Base-by-base conservation (phyloP, 164 flowering plant genomes). In the Taxillus chinensis region DNA sequence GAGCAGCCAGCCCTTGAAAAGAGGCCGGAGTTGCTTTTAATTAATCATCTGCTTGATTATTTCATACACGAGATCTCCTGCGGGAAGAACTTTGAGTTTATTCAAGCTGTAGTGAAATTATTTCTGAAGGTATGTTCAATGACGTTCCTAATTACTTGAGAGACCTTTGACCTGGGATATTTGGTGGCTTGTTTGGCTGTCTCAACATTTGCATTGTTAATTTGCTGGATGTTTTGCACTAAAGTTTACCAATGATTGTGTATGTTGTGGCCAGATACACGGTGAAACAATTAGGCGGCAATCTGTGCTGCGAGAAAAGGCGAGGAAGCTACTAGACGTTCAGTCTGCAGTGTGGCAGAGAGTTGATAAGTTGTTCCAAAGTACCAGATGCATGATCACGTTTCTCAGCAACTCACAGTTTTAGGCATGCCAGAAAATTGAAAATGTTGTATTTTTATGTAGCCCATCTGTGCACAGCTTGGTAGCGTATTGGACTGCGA, bases 391-490 rank as follows among this genome's bases (percentile, higher is more conserved):
- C 75, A 80, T 91, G 95, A 78, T 95, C 38, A 73, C 87, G 27
- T 95, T 91, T 73, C 86, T 95, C 48, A 89, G 95, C 77, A 85
- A 87, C 64, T 82, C 96, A 56, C 93, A 86, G 64, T 83, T 91
- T 70, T 77, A 69, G 59, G 59, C 16, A 8, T 15, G 16, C 15
- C 38, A 4, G 16, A 37, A 10, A 39, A 8, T 48, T 48, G 9
- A 11, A 11, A 11, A 48, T 8, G 13, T 11, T 48, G 9, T 48
- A 48, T 48, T 48, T 11, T 48, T 3, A 48, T 43, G 27, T 27
- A 27, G 0, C 27, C 27, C 2, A 27, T 27, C 27, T 27, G 0
- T 27, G 27, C 27, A 0, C 27, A 27, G 2, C 1, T 27, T 27
- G 27, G 27, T 27, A 27, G 2, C 27, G 27, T 27, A 27, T 27